Evolutionary conservation across 352 stramenopile species (phyloP), one percentile per base, ranked within the genome.

Genomic region (Phytopythium helicoides): DNA sequence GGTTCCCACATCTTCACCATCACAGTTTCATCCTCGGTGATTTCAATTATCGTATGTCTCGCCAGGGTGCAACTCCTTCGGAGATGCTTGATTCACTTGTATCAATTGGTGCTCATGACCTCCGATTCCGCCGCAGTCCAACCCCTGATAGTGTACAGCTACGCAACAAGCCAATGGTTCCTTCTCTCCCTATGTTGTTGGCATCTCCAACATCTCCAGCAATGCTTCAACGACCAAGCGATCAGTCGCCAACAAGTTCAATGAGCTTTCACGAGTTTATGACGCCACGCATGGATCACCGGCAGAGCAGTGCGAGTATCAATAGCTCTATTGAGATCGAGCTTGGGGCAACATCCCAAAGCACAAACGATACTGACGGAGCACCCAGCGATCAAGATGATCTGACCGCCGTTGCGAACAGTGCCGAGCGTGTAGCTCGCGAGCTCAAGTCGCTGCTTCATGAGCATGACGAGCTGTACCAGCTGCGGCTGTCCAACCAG

Each of bases 21-120:
- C 82, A 96, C 67, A 92, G 79, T 45, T 92, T 97, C 47, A 81
- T 97, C 23, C 68, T 97, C 5, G 89, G 89, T 6, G 89, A 97
- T 64, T 72, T 97, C 16, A 97, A 97, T 61, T 94, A 93, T 42
- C 77, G 84, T 36, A 80, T 92, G 66, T 71, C 62, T 16, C 56
- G 78, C 3, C 68, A 79, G 50, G 50, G 51, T 0, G 65, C 60
- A 12, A 80, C 64, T 4, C 81, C 78, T 5, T 59, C 52, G 9
- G 64, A 88, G 35, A 87, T 92, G 69, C 57, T 92, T 1, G 62
- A 84, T 3, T n/a, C 71, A 9, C 67, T 76, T 18, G 47, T 61
- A 7, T 31, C 47, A n/a, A 42, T 53, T 10, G 34, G 47, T 23
- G 12, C 47, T 1, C 31, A 53, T 2, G 47, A 53, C 34, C 21